A percentile compares a stretch with the other conserved stretches of the same genome.
Conservation (phyloP, 1,139 yeast species). For the Candida sanyaensis region DNA sequence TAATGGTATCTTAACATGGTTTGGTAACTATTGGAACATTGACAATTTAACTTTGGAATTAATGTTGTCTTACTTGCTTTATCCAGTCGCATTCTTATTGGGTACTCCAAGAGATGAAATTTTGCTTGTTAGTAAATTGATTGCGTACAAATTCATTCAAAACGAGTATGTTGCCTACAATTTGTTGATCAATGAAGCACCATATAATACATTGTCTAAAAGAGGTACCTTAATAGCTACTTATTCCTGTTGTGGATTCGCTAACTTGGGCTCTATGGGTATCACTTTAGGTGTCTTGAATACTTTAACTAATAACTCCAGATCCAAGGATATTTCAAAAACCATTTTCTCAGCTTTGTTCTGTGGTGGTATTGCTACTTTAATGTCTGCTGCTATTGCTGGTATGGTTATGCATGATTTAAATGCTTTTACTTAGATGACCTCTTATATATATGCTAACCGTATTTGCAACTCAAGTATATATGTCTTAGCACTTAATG, state of each 20-base stretch:
- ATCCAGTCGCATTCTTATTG: conserved; percentile 62
- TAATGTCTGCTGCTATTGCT: conserved; percentile 64
- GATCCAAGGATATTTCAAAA: conserved; percentile 51
- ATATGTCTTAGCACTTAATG: no score
- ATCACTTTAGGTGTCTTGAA: conserved; percentile 65
- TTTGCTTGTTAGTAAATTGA: conserved; percentile 50
- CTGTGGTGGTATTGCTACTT: conserved; percentile 58
- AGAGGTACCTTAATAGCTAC: conserved; percentile 63
- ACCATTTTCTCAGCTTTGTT: conserved; percentile 53
- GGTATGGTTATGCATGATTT: conserved; percentile 67
- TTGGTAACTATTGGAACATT: conserved; percentile 66
- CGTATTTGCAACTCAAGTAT: no score
- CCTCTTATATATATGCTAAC: no score
- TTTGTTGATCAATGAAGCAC: conserved; percentile 42
- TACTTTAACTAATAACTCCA: conserved; percentile 54
- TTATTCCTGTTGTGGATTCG: conserved; percentile 66
- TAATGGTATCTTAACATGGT: conserved; percentile 63
- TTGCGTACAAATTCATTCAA: conserved; percentile 62
- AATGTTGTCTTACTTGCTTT: conserved; percentile 59
- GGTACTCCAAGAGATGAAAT: conserved; percentile 64
- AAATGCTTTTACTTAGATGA: conserved; percentile 18
- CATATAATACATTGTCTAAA: conserved; percentile 50
- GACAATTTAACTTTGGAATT: conserved; percentile 52
- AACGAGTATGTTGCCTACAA: conserved; percentile 65
- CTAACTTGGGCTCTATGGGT: conserved; percentile 66